Conservation (phyloP, 352 stramenopile species). For the Phytophthora syringae region DNA sequence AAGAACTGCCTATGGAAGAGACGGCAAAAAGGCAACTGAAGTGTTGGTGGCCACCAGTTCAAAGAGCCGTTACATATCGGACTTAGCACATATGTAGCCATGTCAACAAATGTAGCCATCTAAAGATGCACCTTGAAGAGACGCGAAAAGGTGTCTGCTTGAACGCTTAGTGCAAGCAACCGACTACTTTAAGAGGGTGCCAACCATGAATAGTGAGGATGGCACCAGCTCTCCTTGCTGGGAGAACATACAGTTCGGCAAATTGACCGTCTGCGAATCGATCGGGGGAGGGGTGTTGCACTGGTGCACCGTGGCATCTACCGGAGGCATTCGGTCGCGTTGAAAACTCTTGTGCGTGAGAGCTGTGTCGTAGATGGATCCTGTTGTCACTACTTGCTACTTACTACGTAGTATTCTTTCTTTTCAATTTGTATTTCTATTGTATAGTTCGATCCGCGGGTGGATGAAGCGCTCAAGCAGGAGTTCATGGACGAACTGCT, state of each 20-base stretch:
- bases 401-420: too few relatives aligned
- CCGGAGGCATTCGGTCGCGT: constrained; percentile 67
- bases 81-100: constrained; percentile 2
- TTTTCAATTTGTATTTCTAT: background rate
- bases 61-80: background rate
- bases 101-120: constrained; percentile 3
- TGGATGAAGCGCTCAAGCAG: constrained; percentile 86
- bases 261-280: constrained; percentile 82
- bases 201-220: constrained; percentile 31
- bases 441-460: constrained; percentile 81
- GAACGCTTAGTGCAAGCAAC: too few relatives aligned
- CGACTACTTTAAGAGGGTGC: background rate
- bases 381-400: background rate
- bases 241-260: constrained; percentile 80
- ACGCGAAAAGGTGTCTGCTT: background rate
- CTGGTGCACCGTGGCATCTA: constrained; percentile 90
- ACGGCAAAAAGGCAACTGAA: constrained; percentile 10
- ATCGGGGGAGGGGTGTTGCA: constrained; percentile 92
- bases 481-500: constrained; percentile 95
- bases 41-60: background rate
- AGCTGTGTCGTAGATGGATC: background rate
- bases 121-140: background rate
- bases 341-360: constrained; percentile 87
- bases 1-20: background rate
- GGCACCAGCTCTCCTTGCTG: constrained; percentile 39